Evolutionary conservation across 306 rosid species (phyloP), one percentile per base, ranked within the genome.

Genomic region (Coriaria nepalensis): DNA sequence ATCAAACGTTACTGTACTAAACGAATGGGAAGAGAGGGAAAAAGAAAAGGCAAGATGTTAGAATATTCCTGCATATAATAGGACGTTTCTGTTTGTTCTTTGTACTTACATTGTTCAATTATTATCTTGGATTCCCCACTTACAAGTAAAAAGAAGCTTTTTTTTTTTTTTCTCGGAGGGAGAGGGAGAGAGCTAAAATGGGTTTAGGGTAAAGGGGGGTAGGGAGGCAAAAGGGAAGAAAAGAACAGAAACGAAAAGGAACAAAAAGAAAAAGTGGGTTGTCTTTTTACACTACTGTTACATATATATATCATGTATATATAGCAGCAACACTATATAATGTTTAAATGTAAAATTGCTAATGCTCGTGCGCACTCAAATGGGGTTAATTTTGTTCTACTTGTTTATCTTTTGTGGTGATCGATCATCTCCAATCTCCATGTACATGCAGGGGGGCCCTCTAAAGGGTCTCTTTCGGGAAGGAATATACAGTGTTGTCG

Each of bases 401-500:
- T 43, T 40, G 34, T n/a, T 33, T 9, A 15, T 5, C 14, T 39
- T 2, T 14, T 33, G 3, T 20, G 29, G 29, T 20, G 29, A 20
- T 3, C 29, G 29, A 20, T 20, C 29, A 20, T 20, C 29, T 20
- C 29, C 29, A 20, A 20, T 20, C 29, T 20, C 29, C 29, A 20
- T 20, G 29, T 20, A 20, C 29, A 20, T 52, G 56, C 60, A 48
- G 44, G 41, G 41, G 93, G 78, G 49, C 87, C 87, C 85, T 59
- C 51, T 14, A 20, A 20, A 20, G 29, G 29, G 29, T 61, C 86
- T 55, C 69, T 88, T 81, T 90, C 87, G 78, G 74, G 82, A 84
- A 90, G 95, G 95, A 84, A 81, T 85, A 81, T 84, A 90, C 85
- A 71, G 92, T 66, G 64, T 65, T 65, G 94, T 90, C 95, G 62